Evolutionary conservation across 169 alveolate genomes (phyloP), one percentile per base, ranked within the genome.

Genomic region (Prorocentrum cordatum): DNA sequence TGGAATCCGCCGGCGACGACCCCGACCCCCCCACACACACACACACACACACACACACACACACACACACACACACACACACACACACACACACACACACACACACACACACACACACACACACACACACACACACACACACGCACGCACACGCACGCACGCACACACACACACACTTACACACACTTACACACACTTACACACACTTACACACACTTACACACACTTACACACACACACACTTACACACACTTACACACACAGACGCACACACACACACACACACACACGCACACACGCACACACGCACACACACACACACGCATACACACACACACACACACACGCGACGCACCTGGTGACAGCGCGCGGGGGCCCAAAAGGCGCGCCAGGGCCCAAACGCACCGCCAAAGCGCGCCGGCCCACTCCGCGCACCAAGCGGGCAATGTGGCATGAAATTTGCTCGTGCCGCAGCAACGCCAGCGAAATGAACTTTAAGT

Each of bases 261-360:
- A n/a, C 64, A 50, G 27, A 50, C 64, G 18, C 64, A n/a, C 64
- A 50, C 64, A 50, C 64, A 50, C 64, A n/a, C 64, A 50, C 64
- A 50, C 64, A 50, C 64, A 16, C 54, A 42, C 54, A 50, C 64
- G 18, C 64, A n/a, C 64, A 50, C 64, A 50, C 64, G 18, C 64
- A n/a, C 64, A 50, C 64, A 50, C 64, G 18, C 64, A n/a, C 64
- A 50, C 64, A 50, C 64, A 50, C 64, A n/a, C 64, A 50, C 64
- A 50, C 64, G 18, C 64, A 5, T n/a, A 18, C n/a, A 5, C 26
- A 5, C 64, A 24, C n/a, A 50, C 64, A 50, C 7, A 50, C 64
- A 4, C 64, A 9, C 64, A 50, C 64, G 9, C 26, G 64, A 9
- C 47, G 47, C 18, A 38, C 47, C 5, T 38, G 12, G 47, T 12